Evolutionary conservation across 768 basidiomycete genomes (phyloP), one percentile per base, ranked within the genome.

Genomic region (Russula ochroleuca): DNA sequence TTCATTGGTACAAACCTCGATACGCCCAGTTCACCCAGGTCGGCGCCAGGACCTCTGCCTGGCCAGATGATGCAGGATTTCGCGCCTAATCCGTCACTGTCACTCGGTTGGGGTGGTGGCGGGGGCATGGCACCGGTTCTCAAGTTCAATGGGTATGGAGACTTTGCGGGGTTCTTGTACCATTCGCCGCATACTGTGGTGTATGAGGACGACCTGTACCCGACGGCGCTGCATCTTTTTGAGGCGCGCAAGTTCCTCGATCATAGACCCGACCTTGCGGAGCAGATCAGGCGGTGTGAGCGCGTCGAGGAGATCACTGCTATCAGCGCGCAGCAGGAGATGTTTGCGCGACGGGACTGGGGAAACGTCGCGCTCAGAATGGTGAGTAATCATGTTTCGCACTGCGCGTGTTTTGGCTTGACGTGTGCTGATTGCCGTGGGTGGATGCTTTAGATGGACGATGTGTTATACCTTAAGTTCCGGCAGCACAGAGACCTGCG

Each of bases 211-310:
- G 76, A 75, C 58, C 72, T 74, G 47, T 93, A 85, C 68, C 87
- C 87, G 2, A 87, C 84, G 1, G 90, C 86, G 11, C 73, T 85
- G 68, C 90, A 92, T 67, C 78, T 92, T n/a, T 80, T 84, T 59
- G 88, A 92, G 73, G 88, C 89, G 11, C 76, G 88, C 70, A 88
- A 88, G 71, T 92, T 84, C 72, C 69, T 83, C 40, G 77, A 78
- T 2, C 72, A 76, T 25, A 75, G 77, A 3, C 82, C 81, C 0
- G 72, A 81, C 0, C 68, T 87, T 17, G 83, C 84, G 14, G 84
- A 88, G 59, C 68, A 69, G 31, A 86, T 92, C 61, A 78, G 87
- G 57, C 69, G 64, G 14, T 75, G 75, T 63, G 70, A 69, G n/a
- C 76, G 72, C 25, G 73, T 75, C 21, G 72, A 73, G 47, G 77